Base-by-base conservation (phyloP, 2,329 filamentous ascomycete species). In the Capronia americana region DNA sequence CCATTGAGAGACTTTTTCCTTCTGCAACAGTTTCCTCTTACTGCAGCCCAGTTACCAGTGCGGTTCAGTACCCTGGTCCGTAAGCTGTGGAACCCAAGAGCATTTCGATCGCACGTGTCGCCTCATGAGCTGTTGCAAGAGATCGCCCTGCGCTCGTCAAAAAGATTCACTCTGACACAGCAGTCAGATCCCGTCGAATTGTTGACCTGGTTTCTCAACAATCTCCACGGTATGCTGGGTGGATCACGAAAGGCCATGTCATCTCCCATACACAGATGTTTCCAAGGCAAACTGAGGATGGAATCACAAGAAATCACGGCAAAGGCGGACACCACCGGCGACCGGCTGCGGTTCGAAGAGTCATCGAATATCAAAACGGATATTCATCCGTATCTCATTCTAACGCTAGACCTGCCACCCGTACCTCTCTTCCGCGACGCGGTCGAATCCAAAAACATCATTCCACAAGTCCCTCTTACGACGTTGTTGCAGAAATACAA, bases 161-260 rank as follows among this genome's bases (percentile, higher is more conserved):
- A 97, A 80, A 92, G 91, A 69, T 99, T 97, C 81, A 95, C 90
- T 4, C 84, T 98, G 57, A 96, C 93, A 0, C 84, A 88, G 30
- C 95, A 98, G 80, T 95, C 93, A 23, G 95, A 99, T 77, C 95
- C 95, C 0, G 93, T 97, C 67, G 95, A 99, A 55, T 98, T 99
- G 75, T 84, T 99, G 54, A 93, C 92, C 28, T 99, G 95, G 95
- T 97, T 98, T 77, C 86, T 99, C 63, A 98, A 99, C 82, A 92
- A 96, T 77, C 86, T 99, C 11, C 95, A 99, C 77, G 85, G 97
- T 17, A 91, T 92, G 23, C 86, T 99, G 1, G 95, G 95, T 61
- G 95, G 95, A 69, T 93, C 90, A 76, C 94, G 92, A 76, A 95
- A 92, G 74, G 91, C 93, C 0, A 88, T 90, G 28, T 90, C 88